Percentiles rank a stretch among this genome's conserved stretches.
Conservation (phyloP, 345 rosid genomes). For the Rhodamnia argentea region DNA sequence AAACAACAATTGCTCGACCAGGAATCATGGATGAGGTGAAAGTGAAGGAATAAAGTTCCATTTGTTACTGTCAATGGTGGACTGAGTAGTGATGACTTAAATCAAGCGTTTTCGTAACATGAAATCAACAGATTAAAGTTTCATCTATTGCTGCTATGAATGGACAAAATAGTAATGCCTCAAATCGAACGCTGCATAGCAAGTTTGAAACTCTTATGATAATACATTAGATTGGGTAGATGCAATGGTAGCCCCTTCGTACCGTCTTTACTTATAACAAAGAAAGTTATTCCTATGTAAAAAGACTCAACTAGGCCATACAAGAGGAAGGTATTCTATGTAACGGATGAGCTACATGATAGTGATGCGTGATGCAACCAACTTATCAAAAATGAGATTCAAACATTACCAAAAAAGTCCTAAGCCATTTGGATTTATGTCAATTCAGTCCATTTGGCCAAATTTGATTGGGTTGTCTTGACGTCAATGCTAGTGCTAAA, state of each 20-base stretch:
- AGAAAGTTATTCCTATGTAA: not conserved
- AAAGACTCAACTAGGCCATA: not conserved
- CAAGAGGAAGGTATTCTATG: not conserved
- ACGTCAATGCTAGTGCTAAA: no score
- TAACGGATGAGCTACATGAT: not conserved
- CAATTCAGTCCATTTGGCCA: no score
- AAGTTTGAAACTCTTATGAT: not conserved
- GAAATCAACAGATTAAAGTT: not conserved
- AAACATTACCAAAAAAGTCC: no score
- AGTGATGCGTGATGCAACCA: not conserved
- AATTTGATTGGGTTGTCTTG: no score
- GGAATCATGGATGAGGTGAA: not conserved
- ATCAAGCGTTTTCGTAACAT: not conserved
- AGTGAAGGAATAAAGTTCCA: not conserved
- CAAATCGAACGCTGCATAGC: not conserved
- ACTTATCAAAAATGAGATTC: not conserved
- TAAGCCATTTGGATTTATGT: no score
- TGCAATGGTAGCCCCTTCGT: not conserved
- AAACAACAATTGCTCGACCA: not conserved
- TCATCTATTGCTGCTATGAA: not conserved
- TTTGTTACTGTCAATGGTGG: not conserved
- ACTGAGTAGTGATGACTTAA: not conserved
- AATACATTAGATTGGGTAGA: not conserved
- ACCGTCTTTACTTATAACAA: not conserved
- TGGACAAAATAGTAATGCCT: not conserved